Evolutionary conservation across 129 eudicot species (phyloP).

Genomic region (Flaveria brownii): DNA sequence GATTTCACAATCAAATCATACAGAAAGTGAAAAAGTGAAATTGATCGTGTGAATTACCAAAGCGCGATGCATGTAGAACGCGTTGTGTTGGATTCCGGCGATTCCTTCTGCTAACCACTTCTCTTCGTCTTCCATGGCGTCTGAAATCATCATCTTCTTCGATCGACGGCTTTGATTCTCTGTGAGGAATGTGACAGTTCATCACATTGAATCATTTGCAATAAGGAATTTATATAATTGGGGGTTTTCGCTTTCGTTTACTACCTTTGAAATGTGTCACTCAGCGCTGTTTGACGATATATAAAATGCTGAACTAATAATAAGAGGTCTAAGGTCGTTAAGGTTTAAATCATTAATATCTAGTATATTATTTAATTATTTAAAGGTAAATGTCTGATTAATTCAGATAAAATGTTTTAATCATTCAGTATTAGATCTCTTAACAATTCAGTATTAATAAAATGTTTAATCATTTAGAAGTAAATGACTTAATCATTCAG

Average conservation of each 20-base stretch:
- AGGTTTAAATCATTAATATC: no score
- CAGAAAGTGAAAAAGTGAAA: neutral
- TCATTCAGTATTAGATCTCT: no score
- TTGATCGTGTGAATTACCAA: conserved; percentile 46
- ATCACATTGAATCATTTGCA: conserved; percentile 16
- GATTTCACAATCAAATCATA: conserved; percentile 14
- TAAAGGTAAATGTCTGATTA: no score
- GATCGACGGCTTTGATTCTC: neutral
- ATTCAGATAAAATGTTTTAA: no score
- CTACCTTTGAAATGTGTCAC: neutral
- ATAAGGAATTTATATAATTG: neutral
- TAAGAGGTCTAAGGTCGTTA: no score
- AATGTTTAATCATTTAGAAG: no score
- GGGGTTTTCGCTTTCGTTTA: neutral
- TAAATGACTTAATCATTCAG: no score
- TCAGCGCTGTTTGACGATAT: no score
- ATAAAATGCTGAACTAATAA: no score
- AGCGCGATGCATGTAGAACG: conserved; percentile 93
- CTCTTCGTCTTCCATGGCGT: conserved; percentile 89
- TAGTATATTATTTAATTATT: no score
- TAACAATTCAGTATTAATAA: no score
- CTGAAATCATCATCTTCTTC: conserved; percentile 47
- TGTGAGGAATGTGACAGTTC: conserved; percentile 23
- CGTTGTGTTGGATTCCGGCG: conserved; percentile 97
- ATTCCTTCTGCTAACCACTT: conserved; percentile 99